Percentiles rank a stretch among this genome's conserved stretches.
These are phyloP conservation scores for Zoysia japonica DNA, from an alignment of 176 grass and related monocot species.

Conservation along the genomic window DNA sequence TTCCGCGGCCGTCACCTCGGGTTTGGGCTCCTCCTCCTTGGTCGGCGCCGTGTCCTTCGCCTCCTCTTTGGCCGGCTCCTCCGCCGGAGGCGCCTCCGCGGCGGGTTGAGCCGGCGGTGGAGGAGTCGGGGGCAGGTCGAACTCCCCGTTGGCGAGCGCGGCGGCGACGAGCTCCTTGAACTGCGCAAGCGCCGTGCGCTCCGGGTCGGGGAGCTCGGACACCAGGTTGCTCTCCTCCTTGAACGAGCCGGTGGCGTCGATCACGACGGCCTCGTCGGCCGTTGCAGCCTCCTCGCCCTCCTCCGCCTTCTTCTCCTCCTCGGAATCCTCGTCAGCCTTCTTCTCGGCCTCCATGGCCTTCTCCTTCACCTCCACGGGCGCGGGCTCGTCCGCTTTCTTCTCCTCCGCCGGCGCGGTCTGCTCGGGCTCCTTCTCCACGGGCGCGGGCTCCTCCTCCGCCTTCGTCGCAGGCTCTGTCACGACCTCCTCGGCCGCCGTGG, in stretches of 20 bases:
- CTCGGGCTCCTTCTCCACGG: not conserved
- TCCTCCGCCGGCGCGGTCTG: not conserved
- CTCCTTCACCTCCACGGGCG: not conserved
- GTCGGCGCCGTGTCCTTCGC: not conserved
- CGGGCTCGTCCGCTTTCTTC: slow-evolving; percentile 30
- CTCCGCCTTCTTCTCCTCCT: slow-evolving; percentile 33
- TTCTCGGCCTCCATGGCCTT: not conserved
- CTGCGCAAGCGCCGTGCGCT: slow-evolving; percentile 59
- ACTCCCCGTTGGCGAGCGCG: slow-evolving; percentile 61
- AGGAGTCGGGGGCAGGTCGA: slow-evolving; percentile 38
- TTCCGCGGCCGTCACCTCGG: not conserved
- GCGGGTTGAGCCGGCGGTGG: slow-evolving; percentile 1
- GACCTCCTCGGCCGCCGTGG: slow-evolving; percentile 12
- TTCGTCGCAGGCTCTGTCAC: slow-evolving; percentile 10
- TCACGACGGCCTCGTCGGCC: slow-evolving; percentile 35
- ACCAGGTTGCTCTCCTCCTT: slow-evolving; percentile 64
- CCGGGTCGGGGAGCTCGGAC: slow-evolving; percentile 49
- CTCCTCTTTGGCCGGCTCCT: not conserved
- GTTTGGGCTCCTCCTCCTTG: not conserved
- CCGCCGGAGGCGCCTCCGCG: not conserved
- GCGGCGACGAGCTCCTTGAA: slow-evolving; percentile 63
- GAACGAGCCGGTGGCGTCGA: slow-evolving; percentile 50
- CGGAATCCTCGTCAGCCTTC: slow-evolving; percentile 35
- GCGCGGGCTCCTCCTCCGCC: not conserved
- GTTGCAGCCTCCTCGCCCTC: slow-evolving; percentile 37